phyloP scores from a whole-genome alignment of 768 basidiomycete genomes.

The Lactifluus subvellereus region DNA sequence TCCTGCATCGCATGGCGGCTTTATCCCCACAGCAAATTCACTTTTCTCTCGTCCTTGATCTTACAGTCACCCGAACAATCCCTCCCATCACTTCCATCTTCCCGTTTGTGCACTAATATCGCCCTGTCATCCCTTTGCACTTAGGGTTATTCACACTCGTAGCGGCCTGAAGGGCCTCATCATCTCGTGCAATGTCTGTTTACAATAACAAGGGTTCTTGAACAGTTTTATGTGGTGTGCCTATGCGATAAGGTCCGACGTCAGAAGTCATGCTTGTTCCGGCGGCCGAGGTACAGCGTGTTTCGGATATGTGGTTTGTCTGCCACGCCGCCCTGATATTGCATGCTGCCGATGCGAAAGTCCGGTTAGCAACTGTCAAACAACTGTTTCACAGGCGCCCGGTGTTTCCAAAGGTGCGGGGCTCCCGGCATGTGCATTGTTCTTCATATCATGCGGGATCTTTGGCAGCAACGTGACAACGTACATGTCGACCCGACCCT shows the following conservation, averaged over 20 bases:
- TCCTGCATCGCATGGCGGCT: slow-evolving; percentile 33
- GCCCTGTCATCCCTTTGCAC: slow-evolving; percentile 24
- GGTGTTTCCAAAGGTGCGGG: background rate
- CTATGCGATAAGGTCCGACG: slow-evolving; percentile 10
- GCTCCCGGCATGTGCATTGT: background rate
- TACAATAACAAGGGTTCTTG: slow-evolving; percentile 26
- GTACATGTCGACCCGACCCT: background rate
- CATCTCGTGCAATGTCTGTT: slow-evolving; percentile 25
- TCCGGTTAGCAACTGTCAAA: slow-evolving; percentile 12
- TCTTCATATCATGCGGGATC: background rate
- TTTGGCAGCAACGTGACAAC: background rate
- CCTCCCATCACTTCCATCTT: slow-evolving; percentile 21
- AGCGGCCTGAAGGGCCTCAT: slow-evolving; percentile 25
- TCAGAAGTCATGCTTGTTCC: background rate
- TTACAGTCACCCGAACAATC: slow-evolving; percentile 26
- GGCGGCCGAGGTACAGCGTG: background rate
- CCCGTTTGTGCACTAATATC: slow-evolving; percentile 25
- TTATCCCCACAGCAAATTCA: slow-evolving; percentile 20
- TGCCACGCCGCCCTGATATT: background rate
- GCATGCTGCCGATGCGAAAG: background rate
- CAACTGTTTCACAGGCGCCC: slow-evolving; percentile 12
- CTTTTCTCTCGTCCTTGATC: slow-evolving; percentile 16
- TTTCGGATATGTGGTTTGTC: background rate
- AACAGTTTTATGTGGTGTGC: slow-evolving; percentile 13
- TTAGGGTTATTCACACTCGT: slow-evolving; percentile 23